Conservation (phyloP, 352 stramenopile species). For the Pythium aristosporum region DNA sequence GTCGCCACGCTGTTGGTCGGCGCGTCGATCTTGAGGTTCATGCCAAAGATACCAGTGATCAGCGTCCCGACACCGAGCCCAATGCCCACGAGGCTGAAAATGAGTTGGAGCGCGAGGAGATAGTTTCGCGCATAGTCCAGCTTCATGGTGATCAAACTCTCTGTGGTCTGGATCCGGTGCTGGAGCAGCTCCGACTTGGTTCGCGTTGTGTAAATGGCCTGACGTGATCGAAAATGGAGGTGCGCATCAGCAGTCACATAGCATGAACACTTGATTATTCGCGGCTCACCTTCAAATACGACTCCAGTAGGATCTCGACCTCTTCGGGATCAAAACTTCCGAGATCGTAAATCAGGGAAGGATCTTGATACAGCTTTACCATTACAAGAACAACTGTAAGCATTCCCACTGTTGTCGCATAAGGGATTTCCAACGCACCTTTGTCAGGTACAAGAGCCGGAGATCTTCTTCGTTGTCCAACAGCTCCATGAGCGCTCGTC, state of each 20-base stretch:
- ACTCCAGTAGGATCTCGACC: slow-evolving; percentile 37
- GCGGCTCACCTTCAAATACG: slow-evolving; percentile 33
- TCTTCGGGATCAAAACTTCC: slow-evolving; percentile 39
- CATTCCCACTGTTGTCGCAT: neutral
- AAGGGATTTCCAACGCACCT: slow-evolving; percentile 12
- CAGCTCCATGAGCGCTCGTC: slow-evolving; percentile 35
- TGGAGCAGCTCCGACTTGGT: slow-evolving; percentile 34
- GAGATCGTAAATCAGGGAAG: slow-evolving; percentile 30
- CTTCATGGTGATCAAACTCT: slow-evolving; percentile 48
- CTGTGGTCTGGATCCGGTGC: slow-evolving; percentile 35
- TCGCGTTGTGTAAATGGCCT: slow-evolving; percentile 39
- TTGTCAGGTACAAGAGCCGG: slow-evolving; percentile 38
- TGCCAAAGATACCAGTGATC: slow-evolving; percentile 43
- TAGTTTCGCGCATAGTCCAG: slow-evolving; percentile 54
- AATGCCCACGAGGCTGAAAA: slow-evolving; percentile 39
- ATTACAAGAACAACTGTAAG: slow-evolving; percentile 4
- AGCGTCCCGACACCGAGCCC: slow-evolving; percentile 39
- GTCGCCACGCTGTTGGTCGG: slow-evolving; percentile 23
- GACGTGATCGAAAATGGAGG: neutral
- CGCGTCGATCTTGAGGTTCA: slow-evolving; percentile 41
- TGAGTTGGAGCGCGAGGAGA: slow-evolving; percentile 43
- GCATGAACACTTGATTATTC: neutral
- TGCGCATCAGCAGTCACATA: neutral
- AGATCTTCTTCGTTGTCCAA: slow-evolving; percentile 37
- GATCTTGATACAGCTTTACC: slow-evolving; percentile 27